A percentile compares a stretch with the other conserved stretches of the same genome.
phyloP scores from a whole-genome alignment of 2,329 filamentous ascomycete species.

The Aspergillus tubingensis region DNA sequence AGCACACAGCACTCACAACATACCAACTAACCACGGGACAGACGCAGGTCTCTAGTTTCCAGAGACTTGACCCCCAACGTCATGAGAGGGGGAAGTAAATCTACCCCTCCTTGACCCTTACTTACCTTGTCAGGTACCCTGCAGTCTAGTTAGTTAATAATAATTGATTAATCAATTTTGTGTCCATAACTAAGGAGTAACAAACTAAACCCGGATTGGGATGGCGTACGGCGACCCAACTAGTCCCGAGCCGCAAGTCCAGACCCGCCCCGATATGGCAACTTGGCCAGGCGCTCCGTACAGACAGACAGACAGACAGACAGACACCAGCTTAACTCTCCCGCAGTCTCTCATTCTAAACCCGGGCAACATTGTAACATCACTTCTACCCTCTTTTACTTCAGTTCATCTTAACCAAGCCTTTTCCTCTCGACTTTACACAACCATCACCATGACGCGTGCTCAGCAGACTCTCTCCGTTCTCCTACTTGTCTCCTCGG shows the following conservation, averaged over 20 bases:
- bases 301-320: slow-evolving; percentile 1
- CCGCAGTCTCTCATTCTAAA: slow-evolving; percentile 3
- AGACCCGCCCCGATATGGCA: neutral
- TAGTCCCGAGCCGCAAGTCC: neutral
- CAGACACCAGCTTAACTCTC: neutral
- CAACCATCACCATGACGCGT: slow-evolving; percentile 73
- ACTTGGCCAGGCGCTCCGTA: neutral
- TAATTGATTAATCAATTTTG: too few relatives aligned
- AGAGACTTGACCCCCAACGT: too few relatives aligned
- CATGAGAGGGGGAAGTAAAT: too few relatives aligned
- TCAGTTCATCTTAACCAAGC: neutral
- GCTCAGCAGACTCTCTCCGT: slow-evolving; percentile 90
- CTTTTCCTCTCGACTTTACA: neutral
- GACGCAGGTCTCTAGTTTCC: too few relatives aligned
- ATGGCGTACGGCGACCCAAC: neutral
- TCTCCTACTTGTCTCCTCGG: slow-evolving; percentile 81
- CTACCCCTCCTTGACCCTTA: too few relatives aligned
- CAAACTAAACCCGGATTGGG: neutral
- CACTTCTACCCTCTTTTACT: neutral
- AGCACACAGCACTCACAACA: too few relatives aligned
- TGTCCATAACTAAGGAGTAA: neutral
- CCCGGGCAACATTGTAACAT: neutral
- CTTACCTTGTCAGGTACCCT: too few relatives aligned
- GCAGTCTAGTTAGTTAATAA: too few relatives aligned
- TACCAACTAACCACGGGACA: too few relatives aligned